Conservation (phyloP, 2,329 filamentous ascomycete genomes). For the Venturia oleaginea region DNA sequence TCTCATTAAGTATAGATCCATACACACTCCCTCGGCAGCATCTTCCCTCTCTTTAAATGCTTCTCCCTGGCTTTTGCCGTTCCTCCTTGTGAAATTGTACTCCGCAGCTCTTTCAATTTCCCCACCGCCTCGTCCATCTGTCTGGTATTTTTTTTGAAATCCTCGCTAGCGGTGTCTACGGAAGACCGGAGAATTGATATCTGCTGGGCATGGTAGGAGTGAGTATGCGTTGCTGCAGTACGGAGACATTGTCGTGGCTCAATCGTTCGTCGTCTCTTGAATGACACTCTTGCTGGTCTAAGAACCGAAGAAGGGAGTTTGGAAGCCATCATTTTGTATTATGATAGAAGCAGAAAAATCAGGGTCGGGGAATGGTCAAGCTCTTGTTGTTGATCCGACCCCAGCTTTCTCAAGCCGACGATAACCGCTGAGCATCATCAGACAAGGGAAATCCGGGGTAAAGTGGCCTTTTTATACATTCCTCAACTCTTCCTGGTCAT, state of each 20-base stretch:
- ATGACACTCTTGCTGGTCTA: neutral
- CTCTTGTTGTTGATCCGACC: constrained; percentile 2
- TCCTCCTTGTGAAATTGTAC: constrained; percentile 65
- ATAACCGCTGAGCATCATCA: constrained; percentile 1
- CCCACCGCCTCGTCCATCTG: constrained; percentile 68
- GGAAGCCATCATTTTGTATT: neutral
- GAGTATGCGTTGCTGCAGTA: constrained; percentile 63
- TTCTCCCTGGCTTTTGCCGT: constrained; percentile 76
- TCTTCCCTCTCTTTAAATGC: constrained; percentile 80
- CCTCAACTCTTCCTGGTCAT: neutral
- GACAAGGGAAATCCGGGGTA: neutral
- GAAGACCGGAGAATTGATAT: constrained; percentile 70
- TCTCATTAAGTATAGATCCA: neutral
- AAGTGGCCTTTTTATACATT: neutral
- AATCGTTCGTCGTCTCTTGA: neutral
- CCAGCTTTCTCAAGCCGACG: constrained; percentile 7
- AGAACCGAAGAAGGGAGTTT: constrained; percentile 1
- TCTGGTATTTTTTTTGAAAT: constrained; percentile 71
- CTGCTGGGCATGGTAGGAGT: constrained; percentile 70
- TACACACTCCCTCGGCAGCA: constrained; percentile 70
- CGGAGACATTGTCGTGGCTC: constrained; percentile 6
- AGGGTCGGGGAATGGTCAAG: neutral
- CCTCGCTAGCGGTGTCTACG: constrained; percentile 67
- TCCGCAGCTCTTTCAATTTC: constrained; percentile 60
- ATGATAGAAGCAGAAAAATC: neutral